Base-by-base conservation (phyloP, 2,329 filamentous ascomycete genomes). In the Aureobasidium melanogenum region DNA sequence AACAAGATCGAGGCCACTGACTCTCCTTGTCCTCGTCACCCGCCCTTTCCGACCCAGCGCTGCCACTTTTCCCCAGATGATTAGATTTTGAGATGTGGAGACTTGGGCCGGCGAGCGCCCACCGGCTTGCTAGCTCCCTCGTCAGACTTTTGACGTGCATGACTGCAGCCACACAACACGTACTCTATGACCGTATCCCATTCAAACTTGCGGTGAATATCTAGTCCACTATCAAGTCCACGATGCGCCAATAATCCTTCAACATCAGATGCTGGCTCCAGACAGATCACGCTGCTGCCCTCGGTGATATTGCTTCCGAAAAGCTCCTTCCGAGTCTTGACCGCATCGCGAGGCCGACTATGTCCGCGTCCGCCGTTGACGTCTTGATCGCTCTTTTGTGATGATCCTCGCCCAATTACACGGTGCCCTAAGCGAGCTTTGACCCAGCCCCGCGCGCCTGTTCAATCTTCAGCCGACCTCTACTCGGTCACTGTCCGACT, bases 31-130 rank as follows among this genome's bases (percentile, higher is more conserved):
- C 41, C 44, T 32, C 44, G 32, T 59, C 56, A 39, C 56, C 44
- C 56, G 44, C 56, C 24, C 32, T 39, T 50, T 39, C 44, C 32
- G 36, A 50, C 56, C 14, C 3, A 36, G 56, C 41, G 56, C 56
- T 59, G 56, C 56, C 56, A 58, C 32, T 26, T 55, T 47, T 39
- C 56, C 56, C 56, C 56, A 41, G 56, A 59, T 28, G 30, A 48
- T 58, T 32, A 36, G 56, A 59, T 59, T 59, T 59, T 38, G 38
- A 19, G 56, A 50, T 36, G 56, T 59, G 56, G 56, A 59, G 56
- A 59, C 56, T 38, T 32, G 36, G 26, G 32, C 44, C 44, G 44
- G 56, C 32, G n/a, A 28, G 32, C 55, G 48, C 19, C n/a, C 48
- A 51, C 19, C 41, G 54, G 30, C 22, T n/a, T 30, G 19, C 47